phyloP scores from a whole-genome alignment of 2,329 filamentous ascomycete genomes.

The Mycosphaerella sp. region DNA sequence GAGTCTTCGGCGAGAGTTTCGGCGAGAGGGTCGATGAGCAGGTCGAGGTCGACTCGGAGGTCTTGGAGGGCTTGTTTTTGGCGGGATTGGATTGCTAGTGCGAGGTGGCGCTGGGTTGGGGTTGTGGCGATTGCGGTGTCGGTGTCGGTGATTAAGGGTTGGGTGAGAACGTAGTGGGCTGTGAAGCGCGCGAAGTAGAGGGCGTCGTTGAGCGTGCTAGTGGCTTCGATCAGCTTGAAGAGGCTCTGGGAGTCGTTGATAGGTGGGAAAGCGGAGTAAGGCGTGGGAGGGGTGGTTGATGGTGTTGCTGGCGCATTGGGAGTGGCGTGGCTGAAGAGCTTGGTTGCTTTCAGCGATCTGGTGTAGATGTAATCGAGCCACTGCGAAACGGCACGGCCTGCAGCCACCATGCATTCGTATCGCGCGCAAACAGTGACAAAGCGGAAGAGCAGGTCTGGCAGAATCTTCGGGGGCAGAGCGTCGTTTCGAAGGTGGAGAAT shows the following conservation, averaged over 20 bases:
- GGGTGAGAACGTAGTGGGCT: conserved; percentile 21
- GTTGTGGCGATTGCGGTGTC: neutral
- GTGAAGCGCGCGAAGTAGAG: conserved; percentile 30
- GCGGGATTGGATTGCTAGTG: conserved; percentile 17
- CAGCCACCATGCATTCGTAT: conserved; percentile 26
- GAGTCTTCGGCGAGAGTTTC: conserved; percentile 22
- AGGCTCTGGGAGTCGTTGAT: conserved; percentile 9
- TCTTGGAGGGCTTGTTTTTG: conserved; percentile 13
- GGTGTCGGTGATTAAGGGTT: conserved; percentile 6
- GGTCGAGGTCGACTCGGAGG: conserved; percentile 23
- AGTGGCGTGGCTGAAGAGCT: neutral
- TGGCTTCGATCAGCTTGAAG: conserved; percentile 25
- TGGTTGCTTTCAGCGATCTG: conserved; percentile 3
- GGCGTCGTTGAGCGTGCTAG: conserved; percentile 27
- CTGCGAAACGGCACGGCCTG: conserved; percentile 19
- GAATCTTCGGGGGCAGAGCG: conserved; percentile 23
- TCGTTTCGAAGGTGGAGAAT: conserved; percentile 29
- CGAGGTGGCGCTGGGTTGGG: conserved; percentile 9
- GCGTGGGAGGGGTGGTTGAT: neutral
- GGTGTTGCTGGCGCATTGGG: neutral
- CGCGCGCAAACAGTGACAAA: conserved; percentile 22
- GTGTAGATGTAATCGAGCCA: conserved; percentile 31
- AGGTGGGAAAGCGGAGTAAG: conserved; percentile 2
- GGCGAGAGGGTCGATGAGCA: conserved; percentile 25
- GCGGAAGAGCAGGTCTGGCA: conserved; percentile 20